Conservation (phyloP, 2,329 filamentous ascomycete species). For the Colletotrichum cuscutae region DNA sequence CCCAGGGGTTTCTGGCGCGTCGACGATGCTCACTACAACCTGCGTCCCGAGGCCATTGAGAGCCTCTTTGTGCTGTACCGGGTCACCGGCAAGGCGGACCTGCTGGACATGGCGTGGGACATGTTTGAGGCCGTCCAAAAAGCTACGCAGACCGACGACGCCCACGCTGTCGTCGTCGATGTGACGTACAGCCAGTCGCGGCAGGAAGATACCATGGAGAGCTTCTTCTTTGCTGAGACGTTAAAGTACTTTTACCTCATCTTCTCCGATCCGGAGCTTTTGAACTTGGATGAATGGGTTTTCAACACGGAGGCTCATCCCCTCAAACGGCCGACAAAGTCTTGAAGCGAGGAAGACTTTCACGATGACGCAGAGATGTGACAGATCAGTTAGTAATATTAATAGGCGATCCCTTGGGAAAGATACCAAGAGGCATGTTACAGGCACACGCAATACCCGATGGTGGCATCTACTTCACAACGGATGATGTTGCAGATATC, state of each 20-base stretch:
- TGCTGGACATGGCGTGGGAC: slow-evolving; percentile 63
- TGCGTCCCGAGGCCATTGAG: slow-evolving; percentile 63
- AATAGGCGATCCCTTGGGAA: not conserved
- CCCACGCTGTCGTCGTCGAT: slow-evolving; percentile 59
- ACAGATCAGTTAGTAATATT: not conserved
- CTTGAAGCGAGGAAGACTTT: not conserved
- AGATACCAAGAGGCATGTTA: not conserved
- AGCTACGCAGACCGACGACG: slow-evolving; percentile 56
- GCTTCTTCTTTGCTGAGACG: slow-evolving; percentile 79
- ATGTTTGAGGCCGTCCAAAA: slow-evolving; percentile 61
- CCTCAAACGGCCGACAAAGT: slow-evolving; percentile 38
- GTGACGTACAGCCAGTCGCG: slow-evolving; percentile 60
- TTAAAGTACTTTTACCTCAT: slow-evolving; percentile 81
- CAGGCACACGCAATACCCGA: not conserved
- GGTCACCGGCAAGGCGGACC: slow-evolving; percentile 57
- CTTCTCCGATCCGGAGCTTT: slow-evolving; percentile 70
- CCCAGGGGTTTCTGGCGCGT: slow-evolving; percentile 71
- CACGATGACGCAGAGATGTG: not conserved
- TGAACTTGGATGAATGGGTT: slow-evolving; percentile 76
- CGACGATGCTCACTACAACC: slow-evolving; percentile 59
- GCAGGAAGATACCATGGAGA: slow-evolving; percentile 57
- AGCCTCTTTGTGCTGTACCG: slow-evolving; percentile 66
- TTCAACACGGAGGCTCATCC: slow-evolving; percentile 66
- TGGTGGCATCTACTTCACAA: not conserved
- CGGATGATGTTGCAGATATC: not conserved